Conservation (phyloP, 768 basidiomycete species). For the Mrakia hoshinonis region DNA sequence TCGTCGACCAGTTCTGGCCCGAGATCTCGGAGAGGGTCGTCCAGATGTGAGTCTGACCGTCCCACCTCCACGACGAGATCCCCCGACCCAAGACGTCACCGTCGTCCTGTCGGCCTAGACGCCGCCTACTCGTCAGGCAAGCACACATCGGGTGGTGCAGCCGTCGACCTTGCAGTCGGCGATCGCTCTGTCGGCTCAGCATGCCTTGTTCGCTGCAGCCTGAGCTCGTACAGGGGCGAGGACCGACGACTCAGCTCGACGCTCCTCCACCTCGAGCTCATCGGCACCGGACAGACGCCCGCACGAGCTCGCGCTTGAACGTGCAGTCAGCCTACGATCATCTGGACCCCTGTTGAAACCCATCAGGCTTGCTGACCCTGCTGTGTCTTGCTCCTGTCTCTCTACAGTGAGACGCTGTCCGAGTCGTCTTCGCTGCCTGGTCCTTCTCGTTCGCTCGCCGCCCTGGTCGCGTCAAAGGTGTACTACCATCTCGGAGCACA, state of each 20-base stretch:
- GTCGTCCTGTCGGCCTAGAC: not conserved
- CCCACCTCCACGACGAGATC: not conserved
- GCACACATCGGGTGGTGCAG: too few species aligned
- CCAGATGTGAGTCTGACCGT: constrained; percentile 57
- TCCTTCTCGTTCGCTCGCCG: constrained; percentile 69
- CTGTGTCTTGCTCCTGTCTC: constrained; percentile 1
- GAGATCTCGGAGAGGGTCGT: constrained; percentile 94
- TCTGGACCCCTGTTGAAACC: too few species aligned
- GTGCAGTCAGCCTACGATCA: too few species aligned
- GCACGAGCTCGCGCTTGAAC: not conserved
- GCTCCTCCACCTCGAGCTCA: not conserved
- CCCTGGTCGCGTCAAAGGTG: constrained; percentile 90
- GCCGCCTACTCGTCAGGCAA: not conserved
- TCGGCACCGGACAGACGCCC: not conserved
- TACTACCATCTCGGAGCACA: constrained; percentile 95
- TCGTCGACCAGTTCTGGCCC: constrained; percentile 94
- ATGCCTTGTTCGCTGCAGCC: too few species aligned
- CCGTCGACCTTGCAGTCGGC: too few species aligned
- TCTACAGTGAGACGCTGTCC: constrained; percentile 71
- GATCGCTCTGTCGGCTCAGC: too few species aligned
- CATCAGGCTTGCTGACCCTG: constrained; percentile 11
- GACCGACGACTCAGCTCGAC: too few species aligned
- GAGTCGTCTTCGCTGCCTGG: constrained; percentile 69
- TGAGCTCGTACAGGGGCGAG: too few species aligned
- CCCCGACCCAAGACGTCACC: too few species aligned